These are phyloP conservation scores for Trypanosomatidae sp. DNA, from an alignment of 208 protist species.

Conservation along the genomic window DNA sequence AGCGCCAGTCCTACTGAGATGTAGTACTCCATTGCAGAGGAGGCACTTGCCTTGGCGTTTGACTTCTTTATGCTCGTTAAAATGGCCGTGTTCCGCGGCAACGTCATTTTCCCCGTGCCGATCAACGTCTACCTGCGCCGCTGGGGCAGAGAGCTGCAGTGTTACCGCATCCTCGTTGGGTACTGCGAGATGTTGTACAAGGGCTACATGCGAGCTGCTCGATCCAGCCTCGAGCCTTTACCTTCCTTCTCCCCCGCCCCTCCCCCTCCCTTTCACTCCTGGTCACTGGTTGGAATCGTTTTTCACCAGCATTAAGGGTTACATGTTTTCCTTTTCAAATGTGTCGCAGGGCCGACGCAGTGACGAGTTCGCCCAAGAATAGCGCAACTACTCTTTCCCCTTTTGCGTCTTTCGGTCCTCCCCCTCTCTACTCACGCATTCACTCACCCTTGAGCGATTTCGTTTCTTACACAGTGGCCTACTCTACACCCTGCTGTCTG, in stretches of 20 bases:
- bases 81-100: slow-evolving; percentile 23
- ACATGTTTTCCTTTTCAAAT: neutral
- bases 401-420: neutral
- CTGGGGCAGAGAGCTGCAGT: slow-evolving; percentile 20
- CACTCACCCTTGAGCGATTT: neutral
- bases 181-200: slow-evolving; percentile 27
- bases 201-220: slow-evolving; percentile 6
- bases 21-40: slow-evolving; percentile 20
- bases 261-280: neutral
- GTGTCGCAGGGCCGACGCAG: neutral
- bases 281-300: neutral
- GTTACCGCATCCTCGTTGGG: slow-evolving; percentile 14
- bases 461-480: neutral
- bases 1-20: neutral
- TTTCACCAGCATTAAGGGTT: neutral
- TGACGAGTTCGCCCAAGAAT: neutral
- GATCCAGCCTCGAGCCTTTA: neutral
- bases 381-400: neutral
- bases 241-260: neutral
- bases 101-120: slow-evolving; percentile 8
- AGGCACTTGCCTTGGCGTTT: slow-evolving; percentile 16
- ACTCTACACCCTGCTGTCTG: neutral
- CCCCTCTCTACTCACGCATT: neutral
- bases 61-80: slow-evolving; percentile 31
- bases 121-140: slow-evolving; percentile 24